Conservation (phyloP, 371 early-diverging fungal genomes). For the Nematocida major region DNA sequence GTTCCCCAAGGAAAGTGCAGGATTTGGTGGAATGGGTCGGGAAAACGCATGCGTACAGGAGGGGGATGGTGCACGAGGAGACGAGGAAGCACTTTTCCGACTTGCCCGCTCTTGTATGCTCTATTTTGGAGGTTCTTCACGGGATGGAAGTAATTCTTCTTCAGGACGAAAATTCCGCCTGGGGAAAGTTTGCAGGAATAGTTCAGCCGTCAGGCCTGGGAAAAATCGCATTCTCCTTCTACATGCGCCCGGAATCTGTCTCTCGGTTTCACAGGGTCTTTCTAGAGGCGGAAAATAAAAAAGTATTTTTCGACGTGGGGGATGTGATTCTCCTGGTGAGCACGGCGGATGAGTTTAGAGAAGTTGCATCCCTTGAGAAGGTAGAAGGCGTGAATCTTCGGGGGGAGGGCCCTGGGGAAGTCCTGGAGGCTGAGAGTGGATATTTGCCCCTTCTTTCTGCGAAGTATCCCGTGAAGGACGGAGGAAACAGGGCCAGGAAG, state of each 20-base stretch:
- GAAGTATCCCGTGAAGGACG: neutral
- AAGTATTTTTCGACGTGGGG: slow-evolving; percentile 9
- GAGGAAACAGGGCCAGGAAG: neutral
- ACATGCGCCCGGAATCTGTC: neutral
- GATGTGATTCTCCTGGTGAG: slow-evolving; percentile 26
- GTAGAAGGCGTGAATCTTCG: no score
- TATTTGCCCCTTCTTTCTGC: no score
- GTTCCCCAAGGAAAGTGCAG: neutral
- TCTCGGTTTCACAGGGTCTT: neutral
- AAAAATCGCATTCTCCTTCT: neutral
- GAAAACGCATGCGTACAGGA: neutral
- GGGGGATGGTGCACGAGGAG: neutral
- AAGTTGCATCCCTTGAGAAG: neutral
- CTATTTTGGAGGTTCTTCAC: neutral
- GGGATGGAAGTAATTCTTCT: neutral
- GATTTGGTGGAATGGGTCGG: neutral
- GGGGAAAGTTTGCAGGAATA: neutral
- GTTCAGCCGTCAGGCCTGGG: neutral
- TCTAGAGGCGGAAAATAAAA: neutral
- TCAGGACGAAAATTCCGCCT: no score
- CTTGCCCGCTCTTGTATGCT: neutral
- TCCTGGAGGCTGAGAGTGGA: no score
- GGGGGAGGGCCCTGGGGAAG: no score
- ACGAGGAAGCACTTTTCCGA: no score
- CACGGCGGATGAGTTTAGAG: slow-evolving; percentile 10